These are phyloP conservation scores for Aspergillus indologenus DNA, from an alignment of 495 filamentous ascomycete genomes.

Conservation along the genomic window DNA sequence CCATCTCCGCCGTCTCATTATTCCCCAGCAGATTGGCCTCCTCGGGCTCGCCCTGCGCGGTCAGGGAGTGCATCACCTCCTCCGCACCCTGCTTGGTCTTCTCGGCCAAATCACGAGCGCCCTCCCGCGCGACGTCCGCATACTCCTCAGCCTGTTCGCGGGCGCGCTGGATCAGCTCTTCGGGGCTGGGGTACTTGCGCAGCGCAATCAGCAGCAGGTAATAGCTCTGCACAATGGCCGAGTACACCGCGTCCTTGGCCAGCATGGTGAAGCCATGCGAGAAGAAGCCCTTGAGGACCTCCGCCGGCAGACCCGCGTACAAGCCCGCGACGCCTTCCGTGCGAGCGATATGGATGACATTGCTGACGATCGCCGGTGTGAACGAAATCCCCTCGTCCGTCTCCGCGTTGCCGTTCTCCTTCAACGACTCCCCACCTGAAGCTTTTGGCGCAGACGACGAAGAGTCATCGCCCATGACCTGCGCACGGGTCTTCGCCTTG, in stretches of 20 bases:
- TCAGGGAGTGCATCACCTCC: slow-evolving; percentile 24
- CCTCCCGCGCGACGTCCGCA: slow-evolving; percentile 41
- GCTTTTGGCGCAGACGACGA: background rate
- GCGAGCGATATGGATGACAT: slow-evolving; percentile 59
- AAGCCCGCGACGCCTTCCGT: slow-evolving; percentile 66
- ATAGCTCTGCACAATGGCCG: slow-evolving; percentile 68
- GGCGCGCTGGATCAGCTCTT: slow-evolving; percentile 41
- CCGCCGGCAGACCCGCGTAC: slow-evolving; percentile 73
- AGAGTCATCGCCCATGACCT: slow-evolving; percentile 41
- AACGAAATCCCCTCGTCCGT: slow-evolving; percentile 23
- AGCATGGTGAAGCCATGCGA: slow-evolving; percentile 88
- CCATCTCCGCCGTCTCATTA: slow-evolving; percentile 47
- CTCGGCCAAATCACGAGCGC: slow-evolving; percentile 38
- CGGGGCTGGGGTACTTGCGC: slow-evolving; percentile 42
- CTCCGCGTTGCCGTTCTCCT: slow-evolving; percentile 12
- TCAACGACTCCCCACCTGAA: background rate
- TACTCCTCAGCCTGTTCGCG: slow-evolving; percentile 46
- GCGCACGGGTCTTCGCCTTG: slow-evolving; percentile 73
- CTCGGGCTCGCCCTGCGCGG: background rate
- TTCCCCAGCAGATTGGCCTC: slow-evolving; percentile 23
- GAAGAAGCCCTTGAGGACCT: slow-evolving; percentile 83
- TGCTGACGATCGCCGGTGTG: slow-evolving; percentile 57
- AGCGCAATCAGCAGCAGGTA: slow-evolving; percentile 42
- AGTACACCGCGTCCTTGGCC: slow-evolving; percentile 77
- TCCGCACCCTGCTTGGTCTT: slow-evolving; percentile 30